Base-by-base conservation (phyloP, 1,284 basidiomycete species). In the Nidula niveotomentosa region DNA sequence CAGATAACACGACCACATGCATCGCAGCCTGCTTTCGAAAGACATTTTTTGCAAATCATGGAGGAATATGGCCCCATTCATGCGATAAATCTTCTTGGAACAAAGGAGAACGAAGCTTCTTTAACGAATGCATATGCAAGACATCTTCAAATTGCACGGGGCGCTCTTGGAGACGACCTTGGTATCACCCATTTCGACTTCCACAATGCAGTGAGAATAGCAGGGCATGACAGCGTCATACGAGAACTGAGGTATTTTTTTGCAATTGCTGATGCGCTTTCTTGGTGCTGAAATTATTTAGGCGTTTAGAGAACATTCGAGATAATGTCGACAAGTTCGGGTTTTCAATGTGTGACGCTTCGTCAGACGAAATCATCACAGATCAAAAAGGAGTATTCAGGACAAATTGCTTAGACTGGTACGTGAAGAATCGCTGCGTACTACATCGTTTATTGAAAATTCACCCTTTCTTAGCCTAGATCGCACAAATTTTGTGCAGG, bases 401-500 rank as follows among this genome's bases (percentile, higher is more conserved):
- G 52, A 92, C 90, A 10, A 99, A 99, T 67, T 99, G 96, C 69
- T 76, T 99, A 49, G 96, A 98, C 69, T 98, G 95, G 94, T 94
- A 63, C 60, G 79, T 41, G 3, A 41, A 2, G 37, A 12, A 50
- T 36, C 52, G 53, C 12, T 39, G 35, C 59, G 57, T n/a, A 36
- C 58, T 44, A 47, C 41, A 52, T 23, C 3, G 39, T 44, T 30
- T 30, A 17, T n/a, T 46, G 39, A 48, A 12, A 41, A 41, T 60
- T 10, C 52, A 52, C 61, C 35, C 35, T 51, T 12, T 45, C 52
- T 36, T 48, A 96, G 94, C 69, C 76, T 98, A 58, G 96, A 98
- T 67, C 88, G 97, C 39, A 99, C 97, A n/a, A 99, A 99, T 69
- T 97, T 97, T 60, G 86, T 98, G 1, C 91, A 98, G 72, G 96